Percentiles rank a stretch among this genome's conserved stretches.
Evolutionary conservation across 164 flowering plant genomes (phyloP).

Genomic region (Aristolochia californica): DNA sequence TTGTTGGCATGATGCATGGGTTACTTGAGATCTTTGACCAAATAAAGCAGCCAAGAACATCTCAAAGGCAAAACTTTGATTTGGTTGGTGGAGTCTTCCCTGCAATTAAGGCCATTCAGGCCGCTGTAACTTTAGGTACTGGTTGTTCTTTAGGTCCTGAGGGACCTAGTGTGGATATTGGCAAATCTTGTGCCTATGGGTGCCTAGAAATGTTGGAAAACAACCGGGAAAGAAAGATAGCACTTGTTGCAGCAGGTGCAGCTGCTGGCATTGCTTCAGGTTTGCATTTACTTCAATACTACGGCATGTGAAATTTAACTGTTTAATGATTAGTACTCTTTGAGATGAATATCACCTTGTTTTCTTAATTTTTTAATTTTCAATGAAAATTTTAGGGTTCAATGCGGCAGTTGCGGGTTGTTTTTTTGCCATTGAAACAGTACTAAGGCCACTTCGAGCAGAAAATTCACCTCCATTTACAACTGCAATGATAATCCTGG

Average conservation of each 20-base stretch:
- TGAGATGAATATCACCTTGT: not conserved
- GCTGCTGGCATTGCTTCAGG: slow-evolving; percentile 99
- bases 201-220: slow-evolving; percentile 86
- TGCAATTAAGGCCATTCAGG: slow-evolving; percentile 88
- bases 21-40: slow-evolving; percentile 83
- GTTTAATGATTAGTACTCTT: no score
- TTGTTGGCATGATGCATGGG: slow-evolving; percentile 99
- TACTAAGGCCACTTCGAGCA: slow-evolving; percentile 92
- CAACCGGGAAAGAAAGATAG: slow-evolving; percentile 90
- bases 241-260: slow-evolving; percentile 98
- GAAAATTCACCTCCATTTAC: slow-evolving; percentile 99
- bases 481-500: slow-evolving; percentile 96
- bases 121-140: slow-evolving; percentile 93
- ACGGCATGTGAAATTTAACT: no score
- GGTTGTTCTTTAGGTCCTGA: slow-evolving; percentile 99
- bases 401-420: slow-evolving; percentile 99
- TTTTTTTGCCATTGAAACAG: slow-evolving; percentile 97
- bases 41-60: slow-evolving; percentile 61
- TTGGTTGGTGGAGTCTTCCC: slow-evolving; percentile 74
- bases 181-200: slow-evolving; percentile 94
- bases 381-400: slow-evolving; percentile 47
- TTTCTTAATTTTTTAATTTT: not conserved
- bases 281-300: slow-evolving; percentile 13
- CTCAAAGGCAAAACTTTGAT: slow-evolving; percentile 67
- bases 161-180: slow-evolving; percentile 99